Evolutionary conservation across 163 green algal genomes (phyloP).

Genomic region (Volvox carteri): DNA sequence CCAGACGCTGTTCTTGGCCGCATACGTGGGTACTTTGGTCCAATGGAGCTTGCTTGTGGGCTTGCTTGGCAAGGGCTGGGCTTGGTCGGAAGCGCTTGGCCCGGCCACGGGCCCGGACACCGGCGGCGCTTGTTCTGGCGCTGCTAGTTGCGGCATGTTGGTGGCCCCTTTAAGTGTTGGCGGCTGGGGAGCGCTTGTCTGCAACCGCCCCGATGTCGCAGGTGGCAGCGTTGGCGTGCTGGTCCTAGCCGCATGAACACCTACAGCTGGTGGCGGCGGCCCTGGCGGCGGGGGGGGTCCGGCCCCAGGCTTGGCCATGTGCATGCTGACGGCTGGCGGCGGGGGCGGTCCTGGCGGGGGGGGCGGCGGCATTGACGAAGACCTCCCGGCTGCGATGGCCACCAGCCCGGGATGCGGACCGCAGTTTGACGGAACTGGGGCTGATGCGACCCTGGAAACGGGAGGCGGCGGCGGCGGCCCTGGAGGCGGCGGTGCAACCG

Average conservation of each 20-base stretch:
- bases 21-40: conserved; percentile 52
- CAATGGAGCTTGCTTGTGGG: conserved; percentile 58
- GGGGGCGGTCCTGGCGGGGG: conserved; percentile 44
- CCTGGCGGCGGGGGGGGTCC: conserved; percentile 26
- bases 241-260: not conserved
- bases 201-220: not conserved
- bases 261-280: not conserved
- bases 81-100: not conserved
- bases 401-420: not conserved
- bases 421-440: too few relatives aligned
- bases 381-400: too few relatives aligned
- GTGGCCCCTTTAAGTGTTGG: not conserved
- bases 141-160: not conserved
- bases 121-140: not conserved
- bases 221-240: not conserved
- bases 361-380: not conserved
- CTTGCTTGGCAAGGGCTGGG: conserved; percentile 42
- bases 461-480: conserved; percentile 47
- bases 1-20: conserved; percentile 61
- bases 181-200: not conserved
- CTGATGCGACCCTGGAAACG: not conserved
- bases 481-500: conserved; percentile 4
- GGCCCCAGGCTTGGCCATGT: not conserved
- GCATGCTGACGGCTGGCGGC: not conserved
- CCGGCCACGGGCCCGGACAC: not conserved